phyloP scores from a whole-genome alignment of 2,329 filamentous ascomycete genomes.

The Pseudogymnoascus destructans region DNA sequence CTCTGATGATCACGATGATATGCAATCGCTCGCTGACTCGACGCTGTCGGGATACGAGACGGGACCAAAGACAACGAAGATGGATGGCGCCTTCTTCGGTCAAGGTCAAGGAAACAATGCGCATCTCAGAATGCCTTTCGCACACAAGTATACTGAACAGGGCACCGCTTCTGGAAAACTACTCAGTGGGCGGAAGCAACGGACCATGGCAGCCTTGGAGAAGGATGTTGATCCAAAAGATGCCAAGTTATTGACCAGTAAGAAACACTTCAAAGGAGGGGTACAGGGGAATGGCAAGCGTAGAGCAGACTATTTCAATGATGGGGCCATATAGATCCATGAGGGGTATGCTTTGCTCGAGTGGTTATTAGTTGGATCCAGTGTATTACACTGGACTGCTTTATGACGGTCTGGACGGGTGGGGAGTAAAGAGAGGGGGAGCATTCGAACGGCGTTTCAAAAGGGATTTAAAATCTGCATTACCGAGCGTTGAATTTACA shows the following conservation, averaged over 20 bases:
- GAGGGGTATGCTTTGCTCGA: slow-evolving; percentile 6
- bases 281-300: slow-evolving; percentile 41
- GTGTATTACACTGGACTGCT: background rate
- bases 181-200: slow-evolving; percentile 71
- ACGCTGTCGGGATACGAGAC: slow-evolving; percentile 40
- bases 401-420: background rate
- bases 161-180: slow-evolving; percentile 51
- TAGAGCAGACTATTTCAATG: slow-evolving; percentile 27
- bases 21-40: slow-evolving; percentile 30
- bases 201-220: slow-evolving; percentile 69
- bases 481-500: slow-evolving; percentile 1
- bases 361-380: background rate
- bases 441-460: background rate
- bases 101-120: slow-evolving; percentile 47
- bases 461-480: slow-evolving; percentile 6
- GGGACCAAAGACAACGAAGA: slow-evolving; percentile 59
- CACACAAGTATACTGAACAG: slow-evolving; percentile 77
- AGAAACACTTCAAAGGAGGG: slow-evolving; percentile 91
- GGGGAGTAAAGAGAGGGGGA: background rate
- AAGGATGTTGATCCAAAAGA: slow-evolving; percentile 75
- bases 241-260: slow-evolving; percentile 49
- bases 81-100: slow-evolving; percentile 87
- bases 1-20: slow-evolving; percentile 24
- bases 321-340: slow-evolving; percentile 15
- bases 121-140: slow-evolving; percentile 70